Evolutionary conservation across 1,284 basidiomycete genomes (phyloP), one percentile per base, ranked within the genome.

Genomic region (Tilletia indica): DNA sequence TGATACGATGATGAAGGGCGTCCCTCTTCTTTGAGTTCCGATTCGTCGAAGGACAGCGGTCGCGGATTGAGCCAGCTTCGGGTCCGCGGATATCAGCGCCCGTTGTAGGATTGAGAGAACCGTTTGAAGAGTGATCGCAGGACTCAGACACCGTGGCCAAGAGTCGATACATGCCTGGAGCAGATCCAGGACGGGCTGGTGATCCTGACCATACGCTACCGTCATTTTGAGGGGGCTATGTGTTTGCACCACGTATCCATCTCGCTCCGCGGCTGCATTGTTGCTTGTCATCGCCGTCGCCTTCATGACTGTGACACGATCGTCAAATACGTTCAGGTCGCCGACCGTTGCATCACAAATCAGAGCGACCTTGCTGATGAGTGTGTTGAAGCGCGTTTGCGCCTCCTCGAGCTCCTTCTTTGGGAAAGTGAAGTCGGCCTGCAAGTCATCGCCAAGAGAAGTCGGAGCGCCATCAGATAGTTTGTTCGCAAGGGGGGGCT

Each of bases 51-150:
- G 83, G 5, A 93, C 91, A 1, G 87, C 86, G 9, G 88, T 87
- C 0, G 94, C 91, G 5, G 89, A 89, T 36, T 91, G 89, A 63
- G 89, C 89, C 2, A 97, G 72, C n/a, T 73, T 71, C 0, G 82
- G 81, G 76, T 97, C 93, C 34, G 94, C 90, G 77, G 95, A 94
- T 49, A 93, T 88, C 31, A 93, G 88, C 0, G 92, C 92, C 25
- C 90, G 89, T 66, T 95, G 88, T 31, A 97, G 88, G 86, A 94
- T 90, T 75, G 93, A 91, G 68, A 94, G 87, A 0, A 90, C 89
- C 67, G 91, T 90, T 4, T 87, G 85, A 69, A 91, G 84, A 9
- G 84, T 69, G 87, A 84, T 68, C 58, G 76, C 78, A 16, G 75
- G 64, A 89, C 85, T 69, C 0, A 95, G 86, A 75, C 90, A 91